These are phyloP conservation scores for Geotrichum phurueaensis DNA, from an alignment of 1,139 yeast species.

Conservation along the genomic window DNA sequence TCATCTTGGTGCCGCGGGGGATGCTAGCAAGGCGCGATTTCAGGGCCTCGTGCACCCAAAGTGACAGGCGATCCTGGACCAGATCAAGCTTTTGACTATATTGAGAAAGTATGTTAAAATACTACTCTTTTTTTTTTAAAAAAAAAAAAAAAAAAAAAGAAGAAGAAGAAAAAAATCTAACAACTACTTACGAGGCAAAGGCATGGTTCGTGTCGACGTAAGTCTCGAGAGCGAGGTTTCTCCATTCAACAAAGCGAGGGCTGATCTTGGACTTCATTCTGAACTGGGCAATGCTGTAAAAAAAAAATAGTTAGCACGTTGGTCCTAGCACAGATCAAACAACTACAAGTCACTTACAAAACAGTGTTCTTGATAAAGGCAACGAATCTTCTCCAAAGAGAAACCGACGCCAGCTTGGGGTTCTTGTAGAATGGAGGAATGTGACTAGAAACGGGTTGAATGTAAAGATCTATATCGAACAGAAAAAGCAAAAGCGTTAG, in stretches of 20 bases:
- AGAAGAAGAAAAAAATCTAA: neutral
- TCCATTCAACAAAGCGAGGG: slow-evolving; percentile 66
- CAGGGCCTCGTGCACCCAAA: slow-evolving; percentile 59
- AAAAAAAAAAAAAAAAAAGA: neutral
- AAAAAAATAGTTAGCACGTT: slow-evolving; percentile 20
- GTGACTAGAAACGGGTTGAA: slow-evolving; percentile 45
- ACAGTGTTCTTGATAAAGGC: slow-evolving; percentile 56
- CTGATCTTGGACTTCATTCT: slow-evolving; percentile 57
- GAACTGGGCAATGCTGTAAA: slow-evolving; percentile 51
- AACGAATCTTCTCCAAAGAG: slow-evolving; percentile 46
- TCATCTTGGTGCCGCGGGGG: slow-evolving; percentile 54
- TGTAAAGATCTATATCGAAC: slow-evolving; percentile 25
- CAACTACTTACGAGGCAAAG: slow-evolving; percentile 43
- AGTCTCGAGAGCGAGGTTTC: slow-evolving; percentile 61
- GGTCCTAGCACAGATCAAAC: slow-evolving; percentile 25
- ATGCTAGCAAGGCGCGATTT: slow-evolving; percentile 46
- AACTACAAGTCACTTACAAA: slow-evolving; percentile 25
- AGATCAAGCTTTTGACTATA: slow-evolving; percentile 38
- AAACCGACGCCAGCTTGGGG: slow-evolving; percentile 40
- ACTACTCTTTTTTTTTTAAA: slow-evolving; percentile 22
- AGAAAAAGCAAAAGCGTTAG: neutral
- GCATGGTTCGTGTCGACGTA: slow-evolving; percentile 63
- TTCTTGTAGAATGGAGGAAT: slow-evolving; percentile 41
- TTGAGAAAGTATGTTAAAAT: slow-evolving; percentile 21
- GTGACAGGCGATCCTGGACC: slow-evolving; percentile 44